Evolutionary conservation across 2,329 filamentous ascomycete genomes (phyloP), one percentile per base, ranked within the genome.

Genomic region (Rhytidhysteron rufulum): DNA sequence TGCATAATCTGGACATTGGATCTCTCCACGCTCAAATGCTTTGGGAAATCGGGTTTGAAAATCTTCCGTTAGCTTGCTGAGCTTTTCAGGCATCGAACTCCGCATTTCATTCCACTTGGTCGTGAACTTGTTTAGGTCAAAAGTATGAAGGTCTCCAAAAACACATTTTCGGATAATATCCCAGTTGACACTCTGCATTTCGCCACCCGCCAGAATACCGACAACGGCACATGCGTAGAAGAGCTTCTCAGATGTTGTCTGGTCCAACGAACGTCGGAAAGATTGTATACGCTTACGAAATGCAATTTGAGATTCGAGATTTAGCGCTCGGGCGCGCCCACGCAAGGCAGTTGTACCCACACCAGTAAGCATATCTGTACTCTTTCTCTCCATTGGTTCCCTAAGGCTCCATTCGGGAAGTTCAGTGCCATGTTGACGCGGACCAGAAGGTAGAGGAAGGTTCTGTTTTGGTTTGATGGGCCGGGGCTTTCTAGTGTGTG

Each of bases 1-100:
- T 37, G 85, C 73, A 48, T 78, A 86, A 57, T 88, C 70, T 16
- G 90, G 70, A 2, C 70, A 60, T 2, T 80, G 74, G 1, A 90
- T 49, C 45, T 83, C 73, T 7, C 75, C 75, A 2, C 70, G 71
- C 48, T 82, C 77, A 49, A 88, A 88, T 0, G 85, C 85, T 34
- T 72, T 63, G 5, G 88, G 65, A 50, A 86, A 87, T 6, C 70
- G 72, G 13, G 77, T 69, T 51, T 85, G 81, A 47, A 91, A 87
- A 34, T 79, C 76, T 5, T 73, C 67, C 4, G 78, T 80, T 32
- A 85, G 55, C 30, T 75, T 74, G 4, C 77, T 68, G 25, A 86
- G 69, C 35, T 76, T 73, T 0, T 69, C 33, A 13, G 45, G 29
- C 51, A 60, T 61, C 41, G 59, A 46, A 42, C 44, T 34, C 43